phyloP scores from a whole-genome alignment of 2,329 filamentous ascomycete species.

The Stagonosporopsis chrysanthemi region DNA sequence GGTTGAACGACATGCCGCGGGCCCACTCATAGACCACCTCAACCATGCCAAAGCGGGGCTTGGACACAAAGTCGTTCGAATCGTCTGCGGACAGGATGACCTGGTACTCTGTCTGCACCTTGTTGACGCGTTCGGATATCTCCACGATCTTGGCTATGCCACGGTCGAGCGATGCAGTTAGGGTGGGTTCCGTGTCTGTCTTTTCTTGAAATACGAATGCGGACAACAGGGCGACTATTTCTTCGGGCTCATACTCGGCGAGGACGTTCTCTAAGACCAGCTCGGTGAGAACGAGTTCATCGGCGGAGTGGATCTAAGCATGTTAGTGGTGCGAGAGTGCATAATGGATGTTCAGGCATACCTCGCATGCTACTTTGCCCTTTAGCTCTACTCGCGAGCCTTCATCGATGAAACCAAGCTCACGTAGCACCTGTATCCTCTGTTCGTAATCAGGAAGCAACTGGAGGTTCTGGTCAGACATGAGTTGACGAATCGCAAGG shows the following conservation, averaged over 20 bases:
- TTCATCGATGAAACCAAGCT: constrained; percentile 90
- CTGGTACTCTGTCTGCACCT: constrained; percentile 86
- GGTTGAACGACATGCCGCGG: constrained; percentile 96
- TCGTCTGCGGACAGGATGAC: constrained; percentile 91
- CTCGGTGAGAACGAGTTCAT: constrained; percentile 95
- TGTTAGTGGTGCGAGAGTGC: background rate
- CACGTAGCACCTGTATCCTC: constrained; percentile 87
- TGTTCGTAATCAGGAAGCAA: constrained; percentile 97
- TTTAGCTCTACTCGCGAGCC: constrained; percentile 90
- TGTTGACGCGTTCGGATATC: constrained; percentile 92
- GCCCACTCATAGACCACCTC: constrained; percentile 99
- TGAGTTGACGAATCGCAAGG: constrained; percentile 80
- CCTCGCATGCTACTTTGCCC: constrained; percentile 96
- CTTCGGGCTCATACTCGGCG: constrained; percentile 91
- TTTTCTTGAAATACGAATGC: constrained; percentile 99
- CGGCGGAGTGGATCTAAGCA: constrained; percentile 82
- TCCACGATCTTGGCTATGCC: constrained; percentile 86
- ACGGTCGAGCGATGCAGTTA: constrained; percentile 81
- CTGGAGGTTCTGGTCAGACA: constrained; percentile 96
- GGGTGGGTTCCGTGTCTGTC: constrained; percentile 78
- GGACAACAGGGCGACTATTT: constrained; percentile 92
- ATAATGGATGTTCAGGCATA: constrained; percentile 37
- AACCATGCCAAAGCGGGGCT: constrained; percentile 89
- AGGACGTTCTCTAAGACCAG: constrained; percentile 96
- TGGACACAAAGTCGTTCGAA: constrained; percentile 87